Base-by-base conservation (phyloP, 768 basidiomycete genomes). In the Suillus luteus region DNA sequence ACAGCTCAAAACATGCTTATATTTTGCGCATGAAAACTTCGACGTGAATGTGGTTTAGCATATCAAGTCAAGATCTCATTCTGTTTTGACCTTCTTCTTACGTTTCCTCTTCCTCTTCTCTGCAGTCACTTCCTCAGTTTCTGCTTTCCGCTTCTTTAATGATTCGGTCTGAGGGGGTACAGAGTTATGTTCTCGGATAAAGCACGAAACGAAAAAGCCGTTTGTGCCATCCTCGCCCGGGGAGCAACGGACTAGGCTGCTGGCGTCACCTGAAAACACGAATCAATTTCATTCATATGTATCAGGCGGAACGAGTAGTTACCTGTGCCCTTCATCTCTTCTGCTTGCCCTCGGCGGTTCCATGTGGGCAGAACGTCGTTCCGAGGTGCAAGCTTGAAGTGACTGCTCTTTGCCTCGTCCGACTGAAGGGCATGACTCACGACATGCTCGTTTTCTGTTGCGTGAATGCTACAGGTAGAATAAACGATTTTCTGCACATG, bases 201-300 rank as follows among this genome's bases (percentile, higher is more conserved):
- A 95, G 74, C 92, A 97, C n/a, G 93, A 89, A 27, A 99, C 96
- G 69, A 99, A 99, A 80, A 99, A 99, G 0, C 97, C 97, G 70
- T 99, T 99, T 14, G 93, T 95, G 43, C 84, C 86, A 70, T 99
- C 95, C 65, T 91, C 92, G 61, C 88, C 86, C 15, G 93, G 87
- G 33, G 83, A 83, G 73, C 92, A 94, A 19, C 93, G 86, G 33
- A 95, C 70, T 22, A 92, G 72, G 12, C 86, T 86, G 5, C 78
- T 75, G 5, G 91, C 88, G 64, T 85, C 73, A 24, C 73, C 88
- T 89, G 66, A 33, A n/a, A n/a, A 59, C 43, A 12, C 38, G 10
- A 15, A 10, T 67, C 31, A 64, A 33, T 14, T 19, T 27, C 27
- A 27, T 9, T 57, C 5, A 17, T 19, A 24, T 10, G 22, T 43